Conservation (phyloP, 306 rosid species). For the Mimosa bimucronata region DNA sequence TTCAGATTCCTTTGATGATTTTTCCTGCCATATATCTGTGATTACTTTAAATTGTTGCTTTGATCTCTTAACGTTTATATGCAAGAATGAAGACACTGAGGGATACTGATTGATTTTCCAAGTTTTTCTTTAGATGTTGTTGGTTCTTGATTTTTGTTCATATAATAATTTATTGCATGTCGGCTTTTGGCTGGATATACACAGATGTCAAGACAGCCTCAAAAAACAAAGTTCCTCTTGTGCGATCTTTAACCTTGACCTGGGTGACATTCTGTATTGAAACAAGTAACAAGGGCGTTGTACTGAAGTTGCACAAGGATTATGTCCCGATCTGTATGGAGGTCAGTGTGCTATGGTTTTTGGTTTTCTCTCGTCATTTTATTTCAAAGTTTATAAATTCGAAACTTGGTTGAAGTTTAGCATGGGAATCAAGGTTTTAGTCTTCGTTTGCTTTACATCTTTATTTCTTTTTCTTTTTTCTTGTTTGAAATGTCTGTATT, state of each 20-base stretch:
- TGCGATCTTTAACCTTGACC: constrained; percentile 79
- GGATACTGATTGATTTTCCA: not conserved
- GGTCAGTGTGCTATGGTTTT: constrained; percentile 56
- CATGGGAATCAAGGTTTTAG: not conserved
- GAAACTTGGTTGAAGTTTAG: not conserved
- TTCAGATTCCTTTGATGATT: not conserved
- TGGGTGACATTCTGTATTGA: constrained; percentile 97
- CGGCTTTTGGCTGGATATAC: constrained; percentile 35
- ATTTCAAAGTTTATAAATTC: not conserved
- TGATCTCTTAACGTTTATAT: not conserved
- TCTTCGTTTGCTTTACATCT: constrained; percentile 7
- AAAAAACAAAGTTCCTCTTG: constrained; percentile 98
- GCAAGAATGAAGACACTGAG: not conserved
- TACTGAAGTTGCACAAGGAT: constrained; percentile 88
- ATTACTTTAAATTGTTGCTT: not conserved
- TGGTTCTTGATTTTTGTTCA: constrained; percentile 4
- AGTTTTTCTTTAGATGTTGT: constrained; percentile 17
- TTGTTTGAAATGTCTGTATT: not conserved
- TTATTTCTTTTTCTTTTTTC: not conserved
- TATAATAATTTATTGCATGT: constrained; percentile 10
- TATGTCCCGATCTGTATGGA: constrained; percentile 98
- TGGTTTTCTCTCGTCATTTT: constrained; percentile 8
- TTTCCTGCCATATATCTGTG: not conserved
- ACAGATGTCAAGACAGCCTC: constrained; percentile 84
- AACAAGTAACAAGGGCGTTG: constrained; percentile 77